Evolutionary conservation across 768 basidiomycete genomes (phyloP), one percentile per base, ranked within the genome.

Genomic region (Hortiboletus campestris): DNA sequence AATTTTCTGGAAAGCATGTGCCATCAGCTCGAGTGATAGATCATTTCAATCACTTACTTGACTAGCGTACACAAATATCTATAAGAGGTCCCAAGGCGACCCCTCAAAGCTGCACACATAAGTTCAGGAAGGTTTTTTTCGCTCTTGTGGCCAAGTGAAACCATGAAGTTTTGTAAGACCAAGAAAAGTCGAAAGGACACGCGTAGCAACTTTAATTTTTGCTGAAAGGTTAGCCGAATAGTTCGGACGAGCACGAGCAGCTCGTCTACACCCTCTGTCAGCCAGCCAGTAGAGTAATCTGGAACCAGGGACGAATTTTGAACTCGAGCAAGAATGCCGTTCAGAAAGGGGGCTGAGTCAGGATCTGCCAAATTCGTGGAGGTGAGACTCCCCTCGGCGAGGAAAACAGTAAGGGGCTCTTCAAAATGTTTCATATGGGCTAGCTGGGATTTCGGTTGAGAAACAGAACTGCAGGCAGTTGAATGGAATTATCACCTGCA

Each of bases 371-470:
- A 55, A 17, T 52, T 28, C 19, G 28, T 25, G 46, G 51, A 60
- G 12, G 44, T 17, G 10, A 61, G 31, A 20, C 3, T 44, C 40
- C 51, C 53, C 11, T 60, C 63, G 47, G 61, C 5, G 35, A 63
- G 51, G 52, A 70, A 42, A 9, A 78, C 46, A 4, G 80, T 75
- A 14, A 89, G 67, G 0, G 85, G 83, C 25, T 88, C 82, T 28
- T 78, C 77, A 59, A 88, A 89, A 67, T 92, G 89, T 57, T 87
- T 87, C 67, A 91, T 68, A 63, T 89, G 76, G 0, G 76, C 75
- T 3, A 91, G 72, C 86, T 91, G 25, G 13, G 19, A 58, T 14
- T 41, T 46, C 14, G 42, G 10, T 17, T 49, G 32, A 58, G 51
- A 46, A 41, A 34, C 3, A 20, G 20, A 35, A 17, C 5, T 7